Percentiles rank a stretch among this genome's conserved stretches.
These are phyloP conservation scores for Petasospora rhodanensis DNA, from an alignment of 1,139 yeast genomes.

Conservation along the genomic window DNA sequence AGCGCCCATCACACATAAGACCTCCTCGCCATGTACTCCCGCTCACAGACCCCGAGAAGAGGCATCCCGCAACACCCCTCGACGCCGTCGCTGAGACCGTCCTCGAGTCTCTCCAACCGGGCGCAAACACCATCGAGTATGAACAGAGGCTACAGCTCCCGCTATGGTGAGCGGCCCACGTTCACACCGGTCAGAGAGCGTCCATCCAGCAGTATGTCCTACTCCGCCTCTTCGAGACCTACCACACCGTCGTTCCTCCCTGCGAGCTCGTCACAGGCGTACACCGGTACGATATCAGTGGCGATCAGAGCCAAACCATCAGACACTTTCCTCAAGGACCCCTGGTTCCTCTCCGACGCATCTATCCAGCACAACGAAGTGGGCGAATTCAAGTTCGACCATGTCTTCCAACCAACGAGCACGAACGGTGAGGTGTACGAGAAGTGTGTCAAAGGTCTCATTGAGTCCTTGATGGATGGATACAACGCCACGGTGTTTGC, in stretches of 20 bases:
- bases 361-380: slow-evolving; percentile 47
- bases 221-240: slow-evolving; percentile 16
- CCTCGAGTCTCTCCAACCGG: slow-evolving; percentile 17
- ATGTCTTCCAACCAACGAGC: slow-evolving; percentile 57
- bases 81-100: slow-evolving; percentile 20
- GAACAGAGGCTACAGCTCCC: slow-evolving; percentile 11
- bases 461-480: slow-evolving; percentile 68
- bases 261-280: slow-evolving; percentile 22
- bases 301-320: slow-evolving; percentile 34
- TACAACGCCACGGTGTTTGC: slow-evolving; percentile 89
- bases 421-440: slow-evolving; percentile 60
- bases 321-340: slow-evolving; percentile 23
- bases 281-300: slow-evolving; percentile 34
- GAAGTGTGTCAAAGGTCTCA: slow-evolving; percentile 55
- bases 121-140: slow-evolving; percentile 19
- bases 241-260: slow-evolving; percentile 19
- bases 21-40: slow-evolving; percentile 16
- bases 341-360: slow-evolving; percentile 38
- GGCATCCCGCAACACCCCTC: slow-evolving; percentile 11
- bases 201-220: slow-evolving; percentile 13
- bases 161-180: slow-evolving; percentile 15
- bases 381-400: slow-evolving; percentile 66
- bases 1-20: too few species aligned
- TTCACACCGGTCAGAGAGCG: slow-evolving; percentile 22
- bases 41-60: slow-evolving; percentile 21